Evolutionary conservation across 805 yeast genomes (phyloP).

Genomic region (Candida cerambycidarum): DNA sequence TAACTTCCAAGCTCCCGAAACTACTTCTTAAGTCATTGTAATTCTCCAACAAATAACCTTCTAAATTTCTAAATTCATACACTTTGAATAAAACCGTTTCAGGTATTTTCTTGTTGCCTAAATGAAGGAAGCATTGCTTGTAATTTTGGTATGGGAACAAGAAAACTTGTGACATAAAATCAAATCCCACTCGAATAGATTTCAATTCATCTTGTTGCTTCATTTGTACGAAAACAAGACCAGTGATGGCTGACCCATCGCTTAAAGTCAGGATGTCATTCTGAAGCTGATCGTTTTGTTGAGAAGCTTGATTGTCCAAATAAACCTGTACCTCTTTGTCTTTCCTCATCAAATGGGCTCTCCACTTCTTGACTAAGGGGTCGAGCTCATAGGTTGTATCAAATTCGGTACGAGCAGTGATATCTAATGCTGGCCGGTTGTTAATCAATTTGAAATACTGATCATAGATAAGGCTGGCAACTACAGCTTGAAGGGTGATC

Average conservation of each 20-base stretch:
- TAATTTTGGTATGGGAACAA: neutral
- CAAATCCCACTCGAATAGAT: neutral
- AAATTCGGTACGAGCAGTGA: neutral
- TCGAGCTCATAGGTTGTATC: neutral
- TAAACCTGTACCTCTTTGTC: neutral
- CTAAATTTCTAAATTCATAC: neutral
- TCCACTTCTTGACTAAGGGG: neutral
- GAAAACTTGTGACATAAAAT: neutral
- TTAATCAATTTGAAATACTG: neutral
- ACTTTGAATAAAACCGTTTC: neutral
- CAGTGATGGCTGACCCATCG: too few species aligned
- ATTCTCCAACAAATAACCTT: neutral
- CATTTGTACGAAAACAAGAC: neutral
- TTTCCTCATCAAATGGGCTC: neutral
- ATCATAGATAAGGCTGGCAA: neutral
- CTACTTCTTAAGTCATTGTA: neutral
- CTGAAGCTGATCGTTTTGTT: neutral
- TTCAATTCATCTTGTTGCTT: neutral
- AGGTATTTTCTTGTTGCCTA: neutral
- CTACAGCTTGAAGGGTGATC: neutral
- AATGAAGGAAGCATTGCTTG: neutral
- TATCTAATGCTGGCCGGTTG: neutral
- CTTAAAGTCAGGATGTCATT: too few species aligned
- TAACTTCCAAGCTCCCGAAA: neutral
- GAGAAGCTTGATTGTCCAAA: neutral